Evolutionary conservation across 1,284 basidiomycete genomes (phyloP).

Genomic region (Naganishia cerealis): DNA sequence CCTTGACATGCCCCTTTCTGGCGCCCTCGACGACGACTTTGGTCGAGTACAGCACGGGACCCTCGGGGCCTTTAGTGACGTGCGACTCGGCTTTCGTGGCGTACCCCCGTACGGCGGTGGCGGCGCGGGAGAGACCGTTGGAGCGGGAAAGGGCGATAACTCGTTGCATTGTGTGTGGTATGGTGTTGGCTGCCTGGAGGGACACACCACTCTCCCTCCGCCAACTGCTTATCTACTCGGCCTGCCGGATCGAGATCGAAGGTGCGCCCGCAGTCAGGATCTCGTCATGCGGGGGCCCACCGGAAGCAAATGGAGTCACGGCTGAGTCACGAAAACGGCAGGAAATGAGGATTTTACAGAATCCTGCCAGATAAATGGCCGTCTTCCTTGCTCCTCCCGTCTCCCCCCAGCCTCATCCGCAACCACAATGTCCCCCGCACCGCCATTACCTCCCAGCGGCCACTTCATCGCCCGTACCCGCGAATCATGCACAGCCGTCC

Average conservation of each 20-base stretch:
- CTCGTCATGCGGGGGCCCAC: too few species aligned
- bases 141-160: slow-evolving; percentile 7
- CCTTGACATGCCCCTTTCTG: slow-evolving; percentile 16
- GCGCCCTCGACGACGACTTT: slow-evolving; percentile 24
- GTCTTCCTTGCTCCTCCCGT: neutral
- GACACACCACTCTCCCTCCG: too few species aligned
- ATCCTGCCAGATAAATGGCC: too few species aligned
- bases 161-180: slow-evolving; percentile 19
- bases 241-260: too few species aligned
- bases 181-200: neutral
- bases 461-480: slow-evolving; percentile 30
- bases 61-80: slow-evolving; percentile 8
- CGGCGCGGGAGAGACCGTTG: neutral
- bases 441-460: slow-evolving; percentile 27
- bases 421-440: neutral
- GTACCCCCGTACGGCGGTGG: neutral
- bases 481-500: slow-evolving; percentile 1
- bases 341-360: too few species aligned
- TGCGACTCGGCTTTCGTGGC: slow-evolving; percentile 15
- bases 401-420: neutral
- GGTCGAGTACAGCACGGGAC: slow-evolving; percentile 16
- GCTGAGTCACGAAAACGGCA: too few species aligned
- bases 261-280: too few species aligned
- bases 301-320: too few species aligned
- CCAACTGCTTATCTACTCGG: too few species aligned